A percentile compares a stretch with the other conserved stretches of the same genome.
These are phyloP conservation scores for Ehretia macrophylla DNA, from an alignment of 257 asterid species.

Conservation along the genomic window DNA sequence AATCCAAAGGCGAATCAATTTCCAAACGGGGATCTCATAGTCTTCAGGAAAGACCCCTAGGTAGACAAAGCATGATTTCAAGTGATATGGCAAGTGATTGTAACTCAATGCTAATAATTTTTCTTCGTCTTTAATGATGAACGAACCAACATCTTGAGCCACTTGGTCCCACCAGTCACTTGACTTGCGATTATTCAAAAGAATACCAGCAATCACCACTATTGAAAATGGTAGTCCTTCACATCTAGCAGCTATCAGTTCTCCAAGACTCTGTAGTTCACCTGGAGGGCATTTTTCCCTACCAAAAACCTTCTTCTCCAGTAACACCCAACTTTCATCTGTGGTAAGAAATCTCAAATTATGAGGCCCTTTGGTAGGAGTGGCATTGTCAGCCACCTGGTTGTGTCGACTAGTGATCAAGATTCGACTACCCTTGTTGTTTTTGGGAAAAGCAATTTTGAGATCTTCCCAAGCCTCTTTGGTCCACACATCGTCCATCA, in stretches of 20 bases:
- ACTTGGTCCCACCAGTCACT: slow-evolving; percentile 25
- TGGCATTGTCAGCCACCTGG: slow-evolving; percentile 26
- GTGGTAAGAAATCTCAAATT: slow-evolving; percentile 12
- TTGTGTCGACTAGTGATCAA: slow-evolving; percentile 40
- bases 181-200: slow-evolving; percentile 5
- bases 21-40: slow-evolving; percentile 28
- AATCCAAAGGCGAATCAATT: slow-evolving; percentile 37
- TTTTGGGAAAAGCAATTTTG: slow-evolving; percentile 20
- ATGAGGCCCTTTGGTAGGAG: slow-evolving; percentile 22
- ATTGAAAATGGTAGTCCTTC: slow-evolving; percentile 42
- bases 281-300: slow-evolving; percentile 11
- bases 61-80: slow-evolving; percentile 46
- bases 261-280: slow-evolving; percentile 15
- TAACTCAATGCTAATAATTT: slow-evolving; percentile 35
- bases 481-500: slow-evolving; percentile 52
- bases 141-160: slow-evolving; percentile 16
- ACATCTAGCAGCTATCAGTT: slow-evolving; percentile 28
- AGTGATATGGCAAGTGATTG: slow-evolving; percentile 27
- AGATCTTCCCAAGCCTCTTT: slow-evolving; percentile 27
- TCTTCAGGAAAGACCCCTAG: slow-evolving; percentile 43
- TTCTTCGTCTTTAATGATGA: background rate
- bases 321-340: slow-evolving; percentile 38
- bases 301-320: slow-evolving; percentile 35
- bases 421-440: slow-evolving; percentile 24
- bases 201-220: slow-evolving; percentile 27